Base-by-base conservation (phyloP, 75 land plant species). In the Cunninghamia lanceolata region DNA sequence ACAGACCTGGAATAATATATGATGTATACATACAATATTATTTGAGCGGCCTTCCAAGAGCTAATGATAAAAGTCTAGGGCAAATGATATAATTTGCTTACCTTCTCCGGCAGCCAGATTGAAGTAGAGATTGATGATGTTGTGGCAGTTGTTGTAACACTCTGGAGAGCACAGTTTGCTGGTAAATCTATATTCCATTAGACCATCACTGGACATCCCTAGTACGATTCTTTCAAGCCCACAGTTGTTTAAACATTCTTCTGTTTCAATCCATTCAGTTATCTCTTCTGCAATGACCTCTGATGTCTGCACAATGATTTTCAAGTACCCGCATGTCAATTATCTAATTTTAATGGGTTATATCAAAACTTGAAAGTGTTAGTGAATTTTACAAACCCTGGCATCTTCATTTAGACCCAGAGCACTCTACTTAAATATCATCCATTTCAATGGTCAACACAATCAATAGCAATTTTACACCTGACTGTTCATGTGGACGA, bases 101-200 rank as follows among this genome's bases (percentile, higher is more conserved):
- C 91, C 91, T 88, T 90, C 91, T 25, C 85, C 91, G 2, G 89
- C 91, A 15, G 91, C 89, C 15, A 90, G 84, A 77, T 45, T 90
- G 84, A 85, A 74, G 85, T 85, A 90, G 89, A 90, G 87, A 66
- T 90, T 87, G 9, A 88, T 76, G 82, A 90, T 88, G 87, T 90
- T 90, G 82, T 89, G 91, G 89, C 91, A 90, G 80, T 85, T 85
- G 84, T 82, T 85, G 28, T 77, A 56, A 63, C 91, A 90, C 59
- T 78, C 47, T 11, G 89, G 63, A n/a, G 87, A 85, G 52, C 91
- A 90, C 3, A 90, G 28, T 78, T 78, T 88, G 8, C 63, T 47
- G 4, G 86, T 38, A 68, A 82, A 88, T 15, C 45, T 86, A 25
- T 17, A 68, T 21, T 90, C 91, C 35, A 53, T 28, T 40, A 88